phyloP scores from a whole-genome alignment of 2,329 filamentous ascomycete genomes.

The Grosmannia serpens region DNA sequence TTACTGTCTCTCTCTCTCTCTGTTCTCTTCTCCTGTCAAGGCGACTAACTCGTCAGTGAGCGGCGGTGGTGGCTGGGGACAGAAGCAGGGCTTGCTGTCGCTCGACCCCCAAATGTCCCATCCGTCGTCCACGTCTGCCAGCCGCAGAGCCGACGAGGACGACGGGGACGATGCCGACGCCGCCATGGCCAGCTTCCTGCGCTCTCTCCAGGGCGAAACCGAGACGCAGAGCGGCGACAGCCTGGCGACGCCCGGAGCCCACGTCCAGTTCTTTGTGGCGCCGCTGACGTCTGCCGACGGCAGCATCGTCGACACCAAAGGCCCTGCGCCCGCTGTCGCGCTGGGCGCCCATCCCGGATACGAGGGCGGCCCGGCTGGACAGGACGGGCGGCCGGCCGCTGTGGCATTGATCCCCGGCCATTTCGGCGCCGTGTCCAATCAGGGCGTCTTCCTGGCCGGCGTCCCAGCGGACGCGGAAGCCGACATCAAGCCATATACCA shows the following conservation, averaged over 20 bases:
- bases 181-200: slow-evolving; percentile 41
- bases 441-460: slow-evolving; percentile 41
- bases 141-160: background rate
- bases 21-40: background rate
- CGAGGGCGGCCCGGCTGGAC: background rate
- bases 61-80: slow-evolving; percentile 76
- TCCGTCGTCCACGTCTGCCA: slow-evolving; percentile 19
- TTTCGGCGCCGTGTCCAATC: slow-evolving; percentile 53
- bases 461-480: background rate
- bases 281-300: background rate
- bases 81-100: slow-evolving; percentile 66
- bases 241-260: slow-evolving; percentile 51
- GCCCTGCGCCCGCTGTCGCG: slow-evolving; percentile 3
- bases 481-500: slow-evolving; percentile 20
- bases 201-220: slow-evolving; percentile 28
- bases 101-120: slow-evolving; percentile 58
- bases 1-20: background rate
- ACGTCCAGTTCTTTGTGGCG: slow-evolving; percentile 52
- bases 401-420: slow-evolving; percentile 21
- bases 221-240: slow-evolving; percentile 33
- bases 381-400: background rate
- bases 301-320: background rate
- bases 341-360: slow-evolving; percentile 8
- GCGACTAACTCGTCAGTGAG: slow-evolving; percentile 37
- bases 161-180: slow-evolving; percentile 36